Evolutionary conservation across 108 stramenopile genomes (phyloP).

Genomic region (Pinguiococcus pyrenoidosus): DNA sequence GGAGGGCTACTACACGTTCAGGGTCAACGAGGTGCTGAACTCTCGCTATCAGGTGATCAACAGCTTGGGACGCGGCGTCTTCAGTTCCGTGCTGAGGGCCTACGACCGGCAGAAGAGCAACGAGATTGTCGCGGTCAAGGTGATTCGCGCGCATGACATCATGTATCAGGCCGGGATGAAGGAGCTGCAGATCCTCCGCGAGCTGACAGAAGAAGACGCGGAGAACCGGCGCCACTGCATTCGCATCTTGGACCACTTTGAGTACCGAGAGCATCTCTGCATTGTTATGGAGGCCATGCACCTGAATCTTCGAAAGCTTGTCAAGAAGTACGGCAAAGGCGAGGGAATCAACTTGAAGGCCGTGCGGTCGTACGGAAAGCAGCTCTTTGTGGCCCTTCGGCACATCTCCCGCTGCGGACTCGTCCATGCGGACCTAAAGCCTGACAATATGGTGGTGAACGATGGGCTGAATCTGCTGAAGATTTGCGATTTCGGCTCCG

Average conservation of each 20-base stretch:
- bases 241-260: constrained; percentile 25
- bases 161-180: constrained; percentile 52
- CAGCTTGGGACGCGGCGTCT: constrained; percentile 87
- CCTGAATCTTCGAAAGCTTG: constrained; percentile 69
- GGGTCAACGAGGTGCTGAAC: constrained; percentile 59
- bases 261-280: constrained; percentile 59
- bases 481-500: constrained; percentile 72
- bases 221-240: constrained; percentile 32
- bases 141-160: constrained; percentile 90
- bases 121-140: constrained; percentile 70
- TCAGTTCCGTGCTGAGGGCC: constrained; percentile 79
- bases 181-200: constrained; percentile 26
- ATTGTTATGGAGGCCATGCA: constrained; percentile 65
- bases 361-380: constrained; percentile 72
- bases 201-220: constrained; percentile 22
- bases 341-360: constrained; percentile 72
- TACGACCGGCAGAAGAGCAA: constrained; percentile 20
- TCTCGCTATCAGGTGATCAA: constrained; percentile 63
- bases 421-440: constrained; percentile 95
- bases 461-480: constrained; percentile 64
- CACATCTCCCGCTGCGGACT: constrained; percentile 66
- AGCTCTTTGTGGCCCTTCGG: constrained; percentile 67
- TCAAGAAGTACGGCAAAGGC: constrained; percentile 78
- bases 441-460: constrained; percentile 90
- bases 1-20: constrained; percentile 93